phyloP scores from a whole-genome alignment of 73 alveolate species.

The Uronychia setigera region DNA sequence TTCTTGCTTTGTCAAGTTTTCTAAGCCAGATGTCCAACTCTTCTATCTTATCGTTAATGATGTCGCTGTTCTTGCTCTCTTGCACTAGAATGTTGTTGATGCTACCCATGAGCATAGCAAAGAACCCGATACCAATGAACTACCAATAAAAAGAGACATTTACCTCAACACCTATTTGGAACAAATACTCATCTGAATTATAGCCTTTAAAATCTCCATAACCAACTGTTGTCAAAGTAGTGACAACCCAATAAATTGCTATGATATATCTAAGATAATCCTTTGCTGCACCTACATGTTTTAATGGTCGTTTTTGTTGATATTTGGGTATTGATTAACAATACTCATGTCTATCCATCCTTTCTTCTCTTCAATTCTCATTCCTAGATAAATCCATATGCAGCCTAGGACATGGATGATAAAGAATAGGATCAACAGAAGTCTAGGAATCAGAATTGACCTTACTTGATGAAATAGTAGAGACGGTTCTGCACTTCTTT shows the following conservation, averaged over 20 bases:
- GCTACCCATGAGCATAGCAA: constrained; percentile 67
- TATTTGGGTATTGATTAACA: constrained; percentile 6
- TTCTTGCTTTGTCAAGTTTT: constrained; percentile 45
- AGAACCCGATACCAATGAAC: constrained; percentile 67
- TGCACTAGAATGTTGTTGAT: constrained; percentile 47
- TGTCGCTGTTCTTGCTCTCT: constrained; percentile 41
- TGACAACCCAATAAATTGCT: constrained; percentile 59
- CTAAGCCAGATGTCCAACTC: constrained; percentile 67
- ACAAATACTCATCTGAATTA: constrained; percentile 50
- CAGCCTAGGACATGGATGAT: constrained; percentile 61
- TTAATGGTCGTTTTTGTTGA: not conserved
- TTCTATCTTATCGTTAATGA: constrained; percentile 60
- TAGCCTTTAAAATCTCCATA: constrained; percentile 69
- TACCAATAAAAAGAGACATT: not conserved
- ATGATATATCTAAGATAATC: constrained; percentile 31
- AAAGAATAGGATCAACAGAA: constrained; percentile 31
- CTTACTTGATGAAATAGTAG: constrained; percentile 39
- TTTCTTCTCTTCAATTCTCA: constrained; percentile 3
- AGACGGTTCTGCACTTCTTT: constrained; percentile 30
- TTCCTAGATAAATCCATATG: constrained; percentile 57
- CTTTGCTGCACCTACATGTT: constrained; percentile 3
- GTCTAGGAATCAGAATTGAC: not conserved
- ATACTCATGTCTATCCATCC: constrained; percentile 26
- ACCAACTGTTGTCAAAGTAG: constrained; percentile 69
- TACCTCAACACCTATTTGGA: constrained; percentile 59